Percentiles rank a stretch among this genome's conserved stretches.
Conservation (phyloP, 2,329 filamentous ascomycete genomes). For the Apiospora saccharicola region DNA sequence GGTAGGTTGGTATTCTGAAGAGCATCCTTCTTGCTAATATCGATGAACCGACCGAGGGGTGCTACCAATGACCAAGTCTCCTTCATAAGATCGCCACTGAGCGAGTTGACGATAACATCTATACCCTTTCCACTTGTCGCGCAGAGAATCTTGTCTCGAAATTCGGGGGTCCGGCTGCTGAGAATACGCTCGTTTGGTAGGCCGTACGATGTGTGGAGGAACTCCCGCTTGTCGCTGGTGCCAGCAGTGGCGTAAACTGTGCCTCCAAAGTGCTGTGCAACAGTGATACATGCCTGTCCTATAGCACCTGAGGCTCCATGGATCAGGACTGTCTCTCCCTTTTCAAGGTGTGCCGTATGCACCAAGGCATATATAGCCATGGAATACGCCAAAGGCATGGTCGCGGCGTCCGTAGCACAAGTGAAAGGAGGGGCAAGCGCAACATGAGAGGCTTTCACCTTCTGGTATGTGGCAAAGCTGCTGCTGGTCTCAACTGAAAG, state of each 20-base stretch:
- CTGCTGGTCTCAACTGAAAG: conserved; percentile 26
- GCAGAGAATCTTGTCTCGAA: conserved; percentile 18
- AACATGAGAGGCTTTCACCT: conserved; percentile 30
- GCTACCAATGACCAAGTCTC: conserved; percentile 37
- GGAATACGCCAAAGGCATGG: conserved; percentile 28
- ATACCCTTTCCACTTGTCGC: conserved; percentile 28
- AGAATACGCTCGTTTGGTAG: conserved; percentile 26
- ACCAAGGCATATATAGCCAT: conserved; percentile 26
- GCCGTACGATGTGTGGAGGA: conserved; percentile 20
- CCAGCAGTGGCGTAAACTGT: conserved; percentile 26
- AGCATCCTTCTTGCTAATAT: conserved; percentile 45
- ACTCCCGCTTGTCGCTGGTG: conserved; percentile 21
- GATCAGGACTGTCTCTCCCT: conserved; percentile 26
- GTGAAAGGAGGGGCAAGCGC: conserved; percentile 26
- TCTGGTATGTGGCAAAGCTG: conserved; percentile 32
- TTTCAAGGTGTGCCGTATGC: conserved; percentile 5
- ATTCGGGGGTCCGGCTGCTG: conserved; percentile 20
- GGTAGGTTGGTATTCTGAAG: conserved; percentile 31
- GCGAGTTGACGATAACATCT: conserved; percentile 26
- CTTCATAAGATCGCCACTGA: conserved; percentile 28
- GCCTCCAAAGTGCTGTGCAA: conserved; percentile 25
- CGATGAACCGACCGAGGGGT: conserved; percentile 45
- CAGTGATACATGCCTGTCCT: conserved; percentile 25
- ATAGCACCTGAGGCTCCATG: conserved; percentile 28
- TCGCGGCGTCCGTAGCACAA: conserved; percentile 28